Percentiles rank a stretch among this genome's conserved stretches.
Evolutionary conservation across 2,329 filamentous ascomycete species (phyloP).

Genomic region (Pseudocercospora musae): DNA sequence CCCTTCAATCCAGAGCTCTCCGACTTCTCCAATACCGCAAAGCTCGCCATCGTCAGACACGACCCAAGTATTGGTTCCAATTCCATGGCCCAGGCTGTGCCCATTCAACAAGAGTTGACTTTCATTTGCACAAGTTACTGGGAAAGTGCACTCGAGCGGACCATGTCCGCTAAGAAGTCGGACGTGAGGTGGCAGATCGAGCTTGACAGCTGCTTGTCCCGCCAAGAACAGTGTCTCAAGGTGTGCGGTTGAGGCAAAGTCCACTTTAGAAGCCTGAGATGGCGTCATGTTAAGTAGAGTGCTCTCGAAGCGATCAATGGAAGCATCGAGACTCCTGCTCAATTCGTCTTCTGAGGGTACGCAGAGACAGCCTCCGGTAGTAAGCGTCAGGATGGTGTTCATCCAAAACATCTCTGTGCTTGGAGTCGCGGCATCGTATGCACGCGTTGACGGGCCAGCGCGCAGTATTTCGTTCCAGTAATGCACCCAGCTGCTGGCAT

Average conservation of each 20-base stretch:
- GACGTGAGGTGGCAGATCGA: not conserved
- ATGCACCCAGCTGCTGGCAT: not conserved
- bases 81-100: not conserved
- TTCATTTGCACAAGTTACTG: not conserved
- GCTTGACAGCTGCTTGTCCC: not conserved
- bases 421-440: not conserved
- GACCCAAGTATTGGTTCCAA: constrained; percentile 9
- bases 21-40: not conserved
- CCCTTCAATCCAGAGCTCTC: constrained; percentile 47
- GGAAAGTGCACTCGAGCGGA: not conserved
- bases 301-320: not conserved
- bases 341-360: not conserved
- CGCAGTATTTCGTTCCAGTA: not conserved
- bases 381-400: not conserved
- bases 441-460: not conserved
- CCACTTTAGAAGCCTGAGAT: not conserved
- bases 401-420: not conserved
- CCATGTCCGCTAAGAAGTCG: not conserved
- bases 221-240: not conserved
- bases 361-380: not conserved
- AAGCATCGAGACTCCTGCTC: not conserved
- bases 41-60: not conserved
- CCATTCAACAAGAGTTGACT: not conserved
- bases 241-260: not conserved
- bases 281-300: not conserved